Conservation (phyloP, 768 basidiomycete species). For the Lactarius tabidus region DNA sequence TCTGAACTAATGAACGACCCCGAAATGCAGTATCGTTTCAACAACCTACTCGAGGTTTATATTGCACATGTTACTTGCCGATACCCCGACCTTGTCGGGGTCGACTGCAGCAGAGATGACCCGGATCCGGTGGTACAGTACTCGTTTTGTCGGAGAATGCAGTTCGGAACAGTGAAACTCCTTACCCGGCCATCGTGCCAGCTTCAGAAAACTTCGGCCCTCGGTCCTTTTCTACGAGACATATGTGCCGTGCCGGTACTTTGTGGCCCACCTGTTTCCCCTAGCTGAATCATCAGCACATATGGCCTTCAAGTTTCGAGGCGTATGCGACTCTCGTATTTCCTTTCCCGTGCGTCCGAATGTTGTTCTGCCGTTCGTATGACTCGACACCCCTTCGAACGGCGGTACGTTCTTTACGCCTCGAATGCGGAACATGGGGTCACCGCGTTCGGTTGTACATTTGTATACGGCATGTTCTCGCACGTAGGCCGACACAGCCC, state of each 20-base stretch:
- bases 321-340: slow-evolving; percentile 27
- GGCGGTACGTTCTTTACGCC: slow-evolving; percentile 23
- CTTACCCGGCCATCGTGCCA: background rate
- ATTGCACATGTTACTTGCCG: background rate
- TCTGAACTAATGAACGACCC: background rate
- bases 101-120: slow-evolving; percentile 19
- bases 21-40: background rate
- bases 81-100: slow-evolving; percentile 21
- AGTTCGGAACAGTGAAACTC: background rate
- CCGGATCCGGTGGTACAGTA: background rate
- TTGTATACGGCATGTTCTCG: slow-evolving; percentile 8
- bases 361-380: slow-evolving; percentile 22
- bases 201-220: slow-evolving; percentile 30
- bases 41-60: background rate
- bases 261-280: slow-evolving; percentile 27
- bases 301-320: slow-evolving; percentile 22
- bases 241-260: slow-evolving; percentile 24
- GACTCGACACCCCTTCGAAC: slow-evolving; percentile 26
- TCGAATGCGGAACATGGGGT: slow-evolving; percentile 2
- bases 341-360: slow-evolving; percentile 22
- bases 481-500: slow-evolving; percentile 12
- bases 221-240: slow-evolving; percentile 21
- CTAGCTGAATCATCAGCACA: slow-evolving; percentile 29
- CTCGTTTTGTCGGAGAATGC: background rate
- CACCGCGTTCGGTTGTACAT: slow-evolving; percentile 16